phyloP scores from a whole-genome alignment of 2,329 filamentous ascomycete genomes.

The Trichocomaceae sp. region DNA sequence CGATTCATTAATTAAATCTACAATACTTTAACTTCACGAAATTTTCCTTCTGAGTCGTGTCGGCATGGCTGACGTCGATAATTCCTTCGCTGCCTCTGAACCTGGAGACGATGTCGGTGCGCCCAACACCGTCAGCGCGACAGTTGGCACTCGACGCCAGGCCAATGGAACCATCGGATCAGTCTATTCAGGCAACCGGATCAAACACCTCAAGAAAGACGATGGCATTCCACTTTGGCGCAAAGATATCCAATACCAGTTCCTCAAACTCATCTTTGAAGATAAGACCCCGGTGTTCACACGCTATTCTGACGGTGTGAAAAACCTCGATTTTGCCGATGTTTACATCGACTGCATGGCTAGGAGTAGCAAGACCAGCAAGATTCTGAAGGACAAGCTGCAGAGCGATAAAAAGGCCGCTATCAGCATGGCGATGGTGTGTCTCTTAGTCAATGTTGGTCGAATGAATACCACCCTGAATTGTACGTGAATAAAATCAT shows the following conservation, averaged over 20 bases:
- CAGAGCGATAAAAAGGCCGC: constrained; percentile 85
- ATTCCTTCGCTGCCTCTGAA: constrained; percentile 32
- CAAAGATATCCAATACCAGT: constrained; percentile 62
- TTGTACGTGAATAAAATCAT: constrained; percentile 53
- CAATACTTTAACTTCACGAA: not conserved
- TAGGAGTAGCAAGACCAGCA: constrained; percentile 96
- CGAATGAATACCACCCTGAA: constrained; percentile 99
- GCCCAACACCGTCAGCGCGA: constrained; percentile 32
- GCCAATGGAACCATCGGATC: constrained; percentile 60
- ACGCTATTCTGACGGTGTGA: constrained; percentile 77
- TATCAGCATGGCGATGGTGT: constrained; percentile 99
- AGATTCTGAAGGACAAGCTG: constrained; percentile 94
- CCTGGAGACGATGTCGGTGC: constrained; percentile 28
- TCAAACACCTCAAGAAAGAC: constrained; percentile 60
- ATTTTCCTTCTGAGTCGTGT: not conserved
- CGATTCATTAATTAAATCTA: not conserved
- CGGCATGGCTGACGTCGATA: constrained; percentile 32
- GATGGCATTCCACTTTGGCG: constrained; percentile 61
- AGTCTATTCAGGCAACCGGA: constrained; percentile 62
- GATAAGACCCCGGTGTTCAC: constrained; percentile 68
- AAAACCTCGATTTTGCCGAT: constrained; percentile 75
- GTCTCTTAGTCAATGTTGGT: constrained; percentile 90
- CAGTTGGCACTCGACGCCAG: constrained; percentile 52
- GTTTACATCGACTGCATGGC: constrained; percentile 99
- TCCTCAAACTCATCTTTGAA: constrained; percentile 57